These are phyloP conservation scores for Metarhizium rileyi DNA, from an alignment of 2,329 filamentous ascomycete species.

Conservation along the genomic window DNA sequence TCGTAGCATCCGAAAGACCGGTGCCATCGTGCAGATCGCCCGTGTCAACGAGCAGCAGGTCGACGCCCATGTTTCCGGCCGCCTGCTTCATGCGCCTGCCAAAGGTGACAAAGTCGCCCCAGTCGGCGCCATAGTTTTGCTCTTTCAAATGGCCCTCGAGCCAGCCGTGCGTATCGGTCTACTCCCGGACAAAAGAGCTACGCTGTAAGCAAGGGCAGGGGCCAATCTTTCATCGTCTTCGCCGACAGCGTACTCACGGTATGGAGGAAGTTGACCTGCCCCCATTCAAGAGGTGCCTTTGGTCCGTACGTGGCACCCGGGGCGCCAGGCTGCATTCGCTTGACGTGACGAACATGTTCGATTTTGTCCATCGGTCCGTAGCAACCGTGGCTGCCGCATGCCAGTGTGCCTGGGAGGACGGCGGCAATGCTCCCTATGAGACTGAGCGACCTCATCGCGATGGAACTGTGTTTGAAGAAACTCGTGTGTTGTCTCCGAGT, in stretches of 20 bases:
- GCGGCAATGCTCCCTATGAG: slow-evolving; percentile 7
- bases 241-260: slow-evolving; percentile 27
- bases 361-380: slow-evolving; percentile 31
- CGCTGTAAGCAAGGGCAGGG: not conserved
- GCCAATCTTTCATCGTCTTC: not conserved
- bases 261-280: slow-evolving; percentile 52
- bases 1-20: slow-evolving; percentile 51
- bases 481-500: not conserved
- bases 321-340: slow-evolving; percentile 38
- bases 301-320: slow-evolving; percentile 32
- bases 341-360: slow-evolving; percentile 36
- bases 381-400: slow-evolving; percentile 28
- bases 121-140: slow-evolving; percentile 54
- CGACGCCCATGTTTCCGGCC: slow-evolving; percentile 45
- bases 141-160: slow-evolving; percentile 52
- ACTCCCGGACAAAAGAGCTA: not conserved
- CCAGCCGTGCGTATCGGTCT: slow-evolving; percentile 53
- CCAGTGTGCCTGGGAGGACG: slow-evolving; percentile 14
- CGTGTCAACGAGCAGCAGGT: slow-evolving; percentile 51
- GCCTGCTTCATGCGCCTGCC: slow-evolving; percentile 49
- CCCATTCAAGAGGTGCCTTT: slow-evolving; percentile 44
- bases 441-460: slow-evolving; percentile 8
- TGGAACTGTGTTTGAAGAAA: not conserved
- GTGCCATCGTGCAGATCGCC: slow-evolving; percentile 59
- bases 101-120: slow-evolving; percentile 56